Base-by-base conservation (phyloP, 306 rosid genomes). In the Rosa lucieae region DNA sequence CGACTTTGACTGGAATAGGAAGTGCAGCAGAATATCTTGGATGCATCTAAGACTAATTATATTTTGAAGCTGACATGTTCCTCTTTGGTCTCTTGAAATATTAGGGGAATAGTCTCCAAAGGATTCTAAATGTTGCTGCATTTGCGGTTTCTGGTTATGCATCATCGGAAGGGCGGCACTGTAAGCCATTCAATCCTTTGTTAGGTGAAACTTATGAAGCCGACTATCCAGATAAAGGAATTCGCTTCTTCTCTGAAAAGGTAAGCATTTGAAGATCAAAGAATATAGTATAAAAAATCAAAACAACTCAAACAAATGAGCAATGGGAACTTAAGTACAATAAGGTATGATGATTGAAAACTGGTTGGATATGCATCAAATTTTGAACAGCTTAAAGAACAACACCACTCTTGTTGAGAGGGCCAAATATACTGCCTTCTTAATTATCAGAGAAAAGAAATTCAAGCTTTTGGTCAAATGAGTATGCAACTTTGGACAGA, bases 191-290 rank as follows among this genome's bases (percentile, higher is more conserved):
- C 84, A 95, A 95, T 82, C 99, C 99, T 56, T 84, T 95, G 90
- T 85, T 95, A 70, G 99, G 99, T 70, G 99, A 95, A 95, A 95
- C 99, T 68, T 95, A 93, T 76, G 99, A 95, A 84, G 99, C 99
- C 46, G 90, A 93, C 79, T 95, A 53, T 87, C 98, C 97, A 29
- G 98, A 95, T 55, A 93, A 88, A 87, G 99, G 98, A 80, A 77
- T 95, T 70, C 99, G 90, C 40, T 95, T 95, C 90, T 93, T 95
- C 89, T 95, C 99, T 23, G 99, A 95, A 86, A 95, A 95, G 99
- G 99, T 95, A 61, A 53, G 87, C 73, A 70, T 69, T 81, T 40
- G 70, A 43, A 58, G 11, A 76, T 69, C 71, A 58, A 39, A 20
- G 3, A 23, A 44, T 29, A 14, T 23, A 49, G 10, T 15, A 58